Base-by-base conservation (phyloP, 768 basidiomycete species). In the Termitomyces sp. region DNA sequence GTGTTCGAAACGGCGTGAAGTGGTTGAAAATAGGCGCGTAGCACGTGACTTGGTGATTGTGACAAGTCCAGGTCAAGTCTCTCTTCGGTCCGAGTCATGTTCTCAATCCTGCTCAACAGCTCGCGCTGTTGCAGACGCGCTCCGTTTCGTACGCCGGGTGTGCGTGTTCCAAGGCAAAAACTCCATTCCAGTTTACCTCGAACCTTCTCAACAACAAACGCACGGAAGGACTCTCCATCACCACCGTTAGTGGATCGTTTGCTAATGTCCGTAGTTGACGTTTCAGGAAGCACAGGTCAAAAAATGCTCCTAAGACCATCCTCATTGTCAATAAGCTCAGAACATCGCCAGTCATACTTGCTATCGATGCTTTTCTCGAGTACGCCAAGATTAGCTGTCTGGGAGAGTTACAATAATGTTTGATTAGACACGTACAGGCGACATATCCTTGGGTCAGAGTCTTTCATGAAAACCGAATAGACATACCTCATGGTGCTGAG, bases 241-340 rank as follows among this genome's bases (percentile, higher is more conserved):
- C 59, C 59, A 28, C 59, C 57, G 65, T 67, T 33, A 61, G 67
- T 64, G 35, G 14, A 36, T 40, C 35, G 28, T 47, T 52, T 38
- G 36, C 50, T 54, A 46, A 35, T 46, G 28, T 54, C 57, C 41
- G 32, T 52, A 32, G 33, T 70, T 75, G 63, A 75, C 67, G 49
- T 61, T 66, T 44, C 64, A 62, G 62, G 61, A 73, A 75, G 73
- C 66, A 75, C 67, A 80, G 79, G 67, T 67, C 67, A 69, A 62
- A 70, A 20, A 67, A 72, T 52, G 77, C 82, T 28, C 86, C 83
- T 46, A 83, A 83, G 67, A 77, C 82, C 47, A 85, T 91, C 44
- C 80, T 92, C 54, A 82, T 92, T 62, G 88, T 92, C 14, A 92
- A 92, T 75, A 92, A 92, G 71, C 75, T 89, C 35, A 82, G 90